Evolutionary conservation across 2,329 filamentous ascomycete species (phyloP), one percentile per base, ranked within the genome.

Genomic region (Phoma sp.): DNA sequence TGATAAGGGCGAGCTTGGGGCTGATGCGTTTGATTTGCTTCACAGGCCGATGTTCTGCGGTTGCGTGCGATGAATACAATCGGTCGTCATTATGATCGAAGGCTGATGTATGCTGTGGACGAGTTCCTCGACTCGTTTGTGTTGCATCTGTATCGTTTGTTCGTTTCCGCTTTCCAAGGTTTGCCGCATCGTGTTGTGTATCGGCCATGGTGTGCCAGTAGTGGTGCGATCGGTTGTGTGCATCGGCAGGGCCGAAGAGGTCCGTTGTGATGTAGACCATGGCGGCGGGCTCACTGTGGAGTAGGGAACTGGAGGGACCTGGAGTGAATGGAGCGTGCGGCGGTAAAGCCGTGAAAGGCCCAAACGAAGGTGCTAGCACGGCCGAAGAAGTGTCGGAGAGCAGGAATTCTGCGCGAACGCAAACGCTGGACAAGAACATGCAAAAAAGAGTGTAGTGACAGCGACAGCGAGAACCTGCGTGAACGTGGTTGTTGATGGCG

Each of bases 251-350:
- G 18, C 66, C 62, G 53, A 74, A 74, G 14, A 74, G 66, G 25
- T 72, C 66, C n/a, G 69, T 61, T 20, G 72, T 74, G 47, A 74
- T 74, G 51, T 73, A 74, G 28, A 69, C 66, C 72, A 74, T 74
- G 42, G 54, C 53, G 58, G 58, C 45, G 37, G 48, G 33, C 47
- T 51, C 36, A 45, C 47, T 45, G 65, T 57, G 56, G 51, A 55
- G 57, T 18, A 28, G 53, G 21, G 32, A 42, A 33, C 18, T 10
- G 28, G 26, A 33, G 47, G 53, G 51, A 43, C 40, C 25, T 51
- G 50, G n/a, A n/a, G 33, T 38, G 23, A 56, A 54, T 54, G 36
- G 52, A 53, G 55, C 40, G 56, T 48, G 36, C 33, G 47, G 45
- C 38, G 56, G 53, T 54, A 47, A 52, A 39, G 52, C 21, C 40